Base-by-base conservation (phyloP, 2,329 filamentous ascomycete species). In the Orbilia quercus region DNA sequence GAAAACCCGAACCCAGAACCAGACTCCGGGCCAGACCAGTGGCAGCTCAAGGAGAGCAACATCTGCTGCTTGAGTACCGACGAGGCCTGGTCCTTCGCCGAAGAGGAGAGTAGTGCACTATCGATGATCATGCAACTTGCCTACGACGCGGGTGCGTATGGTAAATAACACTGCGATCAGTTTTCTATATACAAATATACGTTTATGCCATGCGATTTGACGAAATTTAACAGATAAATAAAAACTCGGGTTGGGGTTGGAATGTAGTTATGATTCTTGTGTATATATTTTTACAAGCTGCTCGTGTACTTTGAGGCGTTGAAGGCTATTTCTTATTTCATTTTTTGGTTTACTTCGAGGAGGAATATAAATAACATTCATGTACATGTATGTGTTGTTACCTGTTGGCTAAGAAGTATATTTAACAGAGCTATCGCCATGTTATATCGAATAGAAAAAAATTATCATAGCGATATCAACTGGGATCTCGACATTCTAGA, bases 61-160 rank as follows among this genome's bases (percentile, higher is more conserved):
- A 78, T 81, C 64, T 80, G 79, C 51, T 81, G 80, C 57, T 63
- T 81, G 50, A 79, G 79, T 20, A 76, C 78, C n/a, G 76, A 77
- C 7, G 55, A 78, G 23, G 67, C 76, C 0, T 74, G 74, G 25
- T 75, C 76, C 50, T 78, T 81, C 42, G 76, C 63, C 3, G 58
- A 76, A 2, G 51, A 72, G 12, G 79, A 81, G 54, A 72, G 76
- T 42, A 59, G 63, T 9, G 74, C 78, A 1, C 23, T 81, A 36
- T 66, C 77, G 7, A 79, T 79, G 77, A 79, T 81, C 58, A 73
- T 81, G 25, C 73, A 75, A 36, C 71, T 77, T 14, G 78, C 78
- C 9, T 54, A 53, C 14, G 64, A 75, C 50, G 59, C 64, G 55
- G 63, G 55, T 66, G 62, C 51, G 62, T 76, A 76, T 66, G 69